phyloP scores from a whole-genome alignment of 441 rosid species.

The Theobroma grandiflorum region DNA sequence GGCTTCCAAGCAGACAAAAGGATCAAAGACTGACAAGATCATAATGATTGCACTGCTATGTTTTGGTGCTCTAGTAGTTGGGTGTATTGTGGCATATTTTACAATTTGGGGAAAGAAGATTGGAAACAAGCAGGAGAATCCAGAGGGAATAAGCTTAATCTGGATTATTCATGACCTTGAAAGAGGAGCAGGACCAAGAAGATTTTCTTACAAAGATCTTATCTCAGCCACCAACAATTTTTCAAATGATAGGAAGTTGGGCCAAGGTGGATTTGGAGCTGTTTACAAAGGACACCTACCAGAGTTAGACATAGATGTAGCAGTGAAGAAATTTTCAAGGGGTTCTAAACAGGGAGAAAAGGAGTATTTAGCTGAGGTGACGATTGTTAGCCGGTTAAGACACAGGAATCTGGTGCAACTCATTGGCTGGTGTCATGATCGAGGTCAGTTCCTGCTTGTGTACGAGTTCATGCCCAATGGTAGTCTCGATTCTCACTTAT shows the following conservation, averaged over 20 bases:
- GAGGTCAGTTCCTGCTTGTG: constrained; percentile 48
- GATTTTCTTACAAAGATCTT: constrained; percentile 52
- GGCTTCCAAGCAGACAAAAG: background rate
- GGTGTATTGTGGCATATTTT: background rate
- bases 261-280: constrained; percentile 67
- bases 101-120: constrained; percentile 24
- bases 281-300: constrained; percentile 54
- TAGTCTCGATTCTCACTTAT: constrained; percentile 63
- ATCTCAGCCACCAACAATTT: constrained; percentile 57
- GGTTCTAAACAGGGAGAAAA: constrained; percentile 63
- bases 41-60: constrained; percentile 4
- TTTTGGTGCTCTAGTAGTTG: constrained; percentile 18
- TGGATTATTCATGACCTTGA: constrained; percentile 51
- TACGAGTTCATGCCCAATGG: constrained; percentile 61
- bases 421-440: constrained; percentile 68
- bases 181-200: constrained; percentile 58
- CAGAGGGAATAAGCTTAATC: constrained; percentile 28
- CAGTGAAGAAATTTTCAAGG: constrained; percentile 56
- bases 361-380: constrained; percentile 62
- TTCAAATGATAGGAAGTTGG: constrained; percentile 49
- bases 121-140: background rate
- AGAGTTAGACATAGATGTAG: constrained; percentile 37
- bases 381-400: constrained; percentile 55
- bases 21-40: background rate
- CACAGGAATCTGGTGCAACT: constrained; percentile 64